Percentiles rank a stretch among this genome's conserved stretches.
These are phyloP conservation scores for Purpureocillium lavendulum DNA, from an alignment of 2,329 filamentous ascomycete species.

Conservation along the genomic window DNA sequence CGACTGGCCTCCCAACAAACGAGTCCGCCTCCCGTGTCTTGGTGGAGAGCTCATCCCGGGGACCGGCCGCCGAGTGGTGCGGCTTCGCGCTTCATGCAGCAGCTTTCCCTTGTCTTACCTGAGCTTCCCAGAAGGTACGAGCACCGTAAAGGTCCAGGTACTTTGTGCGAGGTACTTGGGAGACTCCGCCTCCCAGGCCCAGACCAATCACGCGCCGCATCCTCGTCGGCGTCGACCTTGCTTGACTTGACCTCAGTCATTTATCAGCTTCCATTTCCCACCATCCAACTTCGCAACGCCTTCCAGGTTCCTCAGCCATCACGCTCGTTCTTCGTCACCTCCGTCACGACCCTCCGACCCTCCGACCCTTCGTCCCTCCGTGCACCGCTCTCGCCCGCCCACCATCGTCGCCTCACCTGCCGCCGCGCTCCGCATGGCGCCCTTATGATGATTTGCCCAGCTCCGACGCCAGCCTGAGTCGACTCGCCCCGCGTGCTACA, in stretches of 20 bases:
- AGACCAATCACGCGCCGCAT: constrained; percentile 7
- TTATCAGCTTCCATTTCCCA: not conserved
- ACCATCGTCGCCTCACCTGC: not conserved
- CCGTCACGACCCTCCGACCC: too few relatives aligned
- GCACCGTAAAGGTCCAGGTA: too few relatives aligned
- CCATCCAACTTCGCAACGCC: not conserved
- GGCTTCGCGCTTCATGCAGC: too few relatives aligned
- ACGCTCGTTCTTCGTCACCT: not conserved
- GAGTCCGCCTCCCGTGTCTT: too few relatives aligned
- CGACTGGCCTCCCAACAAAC: too few relatives aligned
- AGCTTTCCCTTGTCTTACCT: too few relatives aligned
- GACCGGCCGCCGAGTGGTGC: too few relatives aligned
- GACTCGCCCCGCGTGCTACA: not conserved
- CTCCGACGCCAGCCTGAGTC: not conserved
- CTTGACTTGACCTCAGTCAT: not conserved
- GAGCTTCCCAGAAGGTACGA: too few relatives aligned
- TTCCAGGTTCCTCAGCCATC: not conserved
- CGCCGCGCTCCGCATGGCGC: constrained; percentile 14
- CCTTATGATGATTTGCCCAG: constrained; percentile 19
- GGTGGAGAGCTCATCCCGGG: too few relatives aligned
- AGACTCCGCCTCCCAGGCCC: constrained; percentile 3
- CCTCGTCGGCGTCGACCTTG: constrained; percentile 1
- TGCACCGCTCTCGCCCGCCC: not conserved
- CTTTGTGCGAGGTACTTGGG: too few relatives aligned
- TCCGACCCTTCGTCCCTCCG: too few relatives aligned